phyloP scores from a whole-genome alignment of 179 eudicot species.

The Sideroxylon spinosum region DNA sequence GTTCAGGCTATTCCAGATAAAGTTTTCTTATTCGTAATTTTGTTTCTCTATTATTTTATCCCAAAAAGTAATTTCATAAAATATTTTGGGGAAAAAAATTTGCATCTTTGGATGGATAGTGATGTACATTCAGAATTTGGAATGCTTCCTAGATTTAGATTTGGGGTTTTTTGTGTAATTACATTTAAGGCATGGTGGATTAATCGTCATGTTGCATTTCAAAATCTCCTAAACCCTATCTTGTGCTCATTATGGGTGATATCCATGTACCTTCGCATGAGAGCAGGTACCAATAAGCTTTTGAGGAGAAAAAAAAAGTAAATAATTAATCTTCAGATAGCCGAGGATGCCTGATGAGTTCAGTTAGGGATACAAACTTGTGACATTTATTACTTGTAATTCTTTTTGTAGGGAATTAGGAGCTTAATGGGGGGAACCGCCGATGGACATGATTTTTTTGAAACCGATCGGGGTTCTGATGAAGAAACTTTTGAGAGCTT shows the following conservation, averaged over 20 bases:
- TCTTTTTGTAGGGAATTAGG: slow-evolving; percentile 8
- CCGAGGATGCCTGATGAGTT: neutral
- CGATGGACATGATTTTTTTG: neutral
- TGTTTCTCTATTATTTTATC: neutral
- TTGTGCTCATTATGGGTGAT: neutral
- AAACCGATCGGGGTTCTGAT: neutral
- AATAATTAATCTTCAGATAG: neutral
- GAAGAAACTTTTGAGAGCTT: slow-evolving; percentile 8
- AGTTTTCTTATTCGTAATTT: neutral
- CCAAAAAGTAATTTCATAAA: neutral
- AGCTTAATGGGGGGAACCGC: slow-evolving; percentile 14
- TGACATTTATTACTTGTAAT: slow-evolving; percentile 2
- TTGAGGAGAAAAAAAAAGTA: neutral
- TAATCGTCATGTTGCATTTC: neutral
- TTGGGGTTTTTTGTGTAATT: too few species aligned
- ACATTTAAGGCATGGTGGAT: neutral
- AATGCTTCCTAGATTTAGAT: too few species aligned
- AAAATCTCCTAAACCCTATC: neutral
- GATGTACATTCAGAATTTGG: neutral
- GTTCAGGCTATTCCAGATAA: neutral
- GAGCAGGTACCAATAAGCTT: neutral
- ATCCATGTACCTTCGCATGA: neutral
- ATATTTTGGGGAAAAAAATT: neutral
- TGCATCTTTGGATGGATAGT: neutral
- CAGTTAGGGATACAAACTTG: neutral